These are phyloP conservation scores for Leccinum imitatum DNA, from an alignment of 768 basidiomycete species.

Conservation along the genomic window DNA sequence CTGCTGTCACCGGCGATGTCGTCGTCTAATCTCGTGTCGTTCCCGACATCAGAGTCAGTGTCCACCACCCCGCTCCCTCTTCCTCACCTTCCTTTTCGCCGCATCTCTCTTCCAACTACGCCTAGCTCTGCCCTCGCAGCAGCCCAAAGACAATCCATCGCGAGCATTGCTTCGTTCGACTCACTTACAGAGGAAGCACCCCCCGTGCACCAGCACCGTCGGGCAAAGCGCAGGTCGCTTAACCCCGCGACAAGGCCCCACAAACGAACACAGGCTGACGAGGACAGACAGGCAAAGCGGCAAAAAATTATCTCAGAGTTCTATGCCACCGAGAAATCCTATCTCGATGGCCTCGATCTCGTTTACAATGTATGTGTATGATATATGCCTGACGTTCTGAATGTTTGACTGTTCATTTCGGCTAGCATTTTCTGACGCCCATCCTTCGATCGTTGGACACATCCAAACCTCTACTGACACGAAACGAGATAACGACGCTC, in stretches of 20 bases:
- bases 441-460: conserved; percentile 75
- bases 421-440: conserved; percentile 80
- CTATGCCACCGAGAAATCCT: conserved; percentile 76
- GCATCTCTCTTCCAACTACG: conserved; percentile 58
- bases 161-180: conserved; percentile 72
- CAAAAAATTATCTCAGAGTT: conserved; percentile 77
- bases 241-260: conserved; percentile 23
- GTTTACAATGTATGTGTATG: conserved; percentile 67
- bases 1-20: conserved; percentile 20
- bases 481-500: conserved; percentile 65
- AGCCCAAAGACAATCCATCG: conserved; percentile 58
- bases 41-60: conserved; percentile 32
- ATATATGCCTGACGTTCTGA: conserved; percentile 11
- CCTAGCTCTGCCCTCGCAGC: conserved; percentile 40
- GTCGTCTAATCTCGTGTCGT: conserved; percentile 25
- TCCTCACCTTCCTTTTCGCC: conserved; percentile 58
- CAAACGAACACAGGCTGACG: conserved; percentile 42
- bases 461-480: conserved; percentile 63
- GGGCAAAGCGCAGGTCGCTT: conserved; percentile 37
- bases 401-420: conserved; percentile 2
- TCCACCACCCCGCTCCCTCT: conserved; percentile 34
- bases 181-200: conserved; percentile 56
- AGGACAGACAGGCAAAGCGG: conserved; percentile 54
- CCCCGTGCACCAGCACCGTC: conserved; percentile 27
- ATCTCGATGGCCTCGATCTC: conserved; percentile 79